Evolutionary conservation across 331 rosid genomes (phyloP).

Genomic region (Acacia pycnantha): DNA sequence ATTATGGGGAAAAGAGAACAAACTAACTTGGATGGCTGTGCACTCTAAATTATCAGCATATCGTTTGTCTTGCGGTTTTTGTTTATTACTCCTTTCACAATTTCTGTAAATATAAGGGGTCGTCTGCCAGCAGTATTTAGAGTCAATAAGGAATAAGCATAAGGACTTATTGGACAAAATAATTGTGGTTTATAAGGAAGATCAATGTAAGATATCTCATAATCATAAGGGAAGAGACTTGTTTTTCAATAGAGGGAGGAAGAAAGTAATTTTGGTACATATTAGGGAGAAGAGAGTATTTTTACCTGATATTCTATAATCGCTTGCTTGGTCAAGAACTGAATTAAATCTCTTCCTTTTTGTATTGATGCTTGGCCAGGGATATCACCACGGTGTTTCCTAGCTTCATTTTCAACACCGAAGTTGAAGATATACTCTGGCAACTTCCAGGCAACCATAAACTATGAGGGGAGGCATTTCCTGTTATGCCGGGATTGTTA

Average conservation of each 20-base stretch:
- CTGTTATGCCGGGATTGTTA: neutral
- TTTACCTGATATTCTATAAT: neutral
- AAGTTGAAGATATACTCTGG: constrained; percentile 47
- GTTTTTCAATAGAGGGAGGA: neutral
- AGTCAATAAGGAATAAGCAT: neutral
- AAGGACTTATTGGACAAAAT: neutral
- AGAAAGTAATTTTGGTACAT: neutral
- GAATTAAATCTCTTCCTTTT: constrained; percentile 29
- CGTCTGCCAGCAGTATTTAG: neutral
- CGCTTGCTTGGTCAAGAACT: constrained; percentile 11
- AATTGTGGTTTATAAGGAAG: neutral
- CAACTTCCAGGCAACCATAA: constrained; percentile 3
- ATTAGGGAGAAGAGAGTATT: neutral
- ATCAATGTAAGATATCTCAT: neutral
- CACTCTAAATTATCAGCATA: neutral
- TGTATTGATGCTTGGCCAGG: constrained; percentile 32
- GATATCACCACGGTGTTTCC: constrained; percentile 44
- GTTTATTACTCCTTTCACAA: neutral
- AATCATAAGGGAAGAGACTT: neutral
- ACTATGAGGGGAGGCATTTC: neutral
- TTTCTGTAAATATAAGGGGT: neutral
- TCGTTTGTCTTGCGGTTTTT: neutral
- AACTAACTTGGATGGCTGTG: neutral
- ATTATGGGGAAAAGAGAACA: neutral
- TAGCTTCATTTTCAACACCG: constrained; percentile 53